Conservation (phyloP, 2,329 filamentous ascomycete genomes). For the Colletotrichum sp. region DNA sequence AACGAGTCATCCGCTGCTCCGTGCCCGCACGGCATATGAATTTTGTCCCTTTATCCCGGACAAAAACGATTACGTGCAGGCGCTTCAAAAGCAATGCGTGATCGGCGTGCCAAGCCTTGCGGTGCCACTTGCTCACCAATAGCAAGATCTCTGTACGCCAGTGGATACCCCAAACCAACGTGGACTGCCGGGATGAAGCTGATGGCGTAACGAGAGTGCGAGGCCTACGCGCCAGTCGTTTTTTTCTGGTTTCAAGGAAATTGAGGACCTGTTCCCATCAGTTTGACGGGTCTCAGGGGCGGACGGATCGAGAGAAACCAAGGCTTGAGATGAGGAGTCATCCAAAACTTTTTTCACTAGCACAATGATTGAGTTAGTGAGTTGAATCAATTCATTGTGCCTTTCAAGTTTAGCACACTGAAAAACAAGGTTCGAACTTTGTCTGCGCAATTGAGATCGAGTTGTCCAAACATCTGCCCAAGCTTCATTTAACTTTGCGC, state of each 20-base stretch:
- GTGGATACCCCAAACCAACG: neutral
- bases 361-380: neutral
- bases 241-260: neutral
- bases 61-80: neutral
- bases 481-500: neutral
- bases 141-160: conserved; percentile 1
- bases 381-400: neutral
- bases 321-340: neutral
- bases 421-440: neutral
- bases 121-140: neutral
- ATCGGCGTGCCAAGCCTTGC: neutral
- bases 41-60: neutral
- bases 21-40: neutral
- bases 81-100: neutral
- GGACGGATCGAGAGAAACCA: neutral
- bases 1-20: neutral
- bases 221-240: neutral
- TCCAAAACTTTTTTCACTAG: neutral
- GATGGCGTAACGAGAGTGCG: neutral
- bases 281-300: neutral
- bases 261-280: neutral
- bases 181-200: neutral
- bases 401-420: neutral
- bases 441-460: neutral
- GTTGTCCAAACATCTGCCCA: neutral